Evolutionary conservation across 495 filamentous ascomycete genomes (phyloP).

Genomic region (Penicillium crystallinum): DNA sequence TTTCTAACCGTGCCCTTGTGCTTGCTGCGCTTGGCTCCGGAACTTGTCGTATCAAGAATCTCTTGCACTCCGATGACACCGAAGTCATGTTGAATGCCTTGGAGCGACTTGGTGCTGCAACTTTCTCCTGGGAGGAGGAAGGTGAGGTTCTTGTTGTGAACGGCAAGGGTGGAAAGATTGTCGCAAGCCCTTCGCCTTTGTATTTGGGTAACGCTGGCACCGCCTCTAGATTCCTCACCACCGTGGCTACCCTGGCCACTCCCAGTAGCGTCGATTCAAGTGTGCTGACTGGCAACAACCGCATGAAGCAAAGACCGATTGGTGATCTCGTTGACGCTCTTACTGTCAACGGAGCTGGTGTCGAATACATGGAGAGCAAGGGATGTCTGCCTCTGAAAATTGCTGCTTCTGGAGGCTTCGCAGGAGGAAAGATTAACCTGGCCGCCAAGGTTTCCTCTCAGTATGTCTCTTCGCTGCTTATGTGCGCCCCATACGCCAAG

Average conservation of each 20-base stretch:
- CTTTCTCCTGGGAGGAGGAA: constrained; percentile 89
- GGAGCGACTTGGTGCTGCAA: constrained; percentile 76
- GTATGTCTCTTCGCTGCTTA: constrained; percentile 92
- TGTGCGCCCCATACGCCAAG: constrained; percentile 96
- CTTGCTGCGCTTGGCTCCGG: constrained; percentile 88
- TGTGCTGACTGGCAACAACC: constrained; percentile 84
- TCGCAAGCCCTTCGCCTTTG: constrained; percentile 67
- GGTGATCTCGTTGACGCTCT: constrained; percentile 91
- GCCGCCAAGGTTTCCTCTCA: constrained; percentile 94
- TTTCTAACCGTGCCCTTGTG: constrained; percentile 91
- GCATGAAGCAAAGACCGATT: constrained; percentile 96
- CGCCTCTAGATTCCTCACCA: constrained; percentile 91
- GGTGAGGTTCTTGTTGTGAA: constrained; percentile 85
- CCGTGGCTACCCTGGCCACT: constrained; percentile 79
- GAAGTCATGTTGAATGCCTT: constrained; percentile 95
- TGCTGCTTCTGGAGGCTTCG: constrained; percentile 75
- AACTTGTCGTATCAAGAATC: constrained; percentile 79
- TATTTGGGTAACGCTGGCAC: constrained; percentile 98
- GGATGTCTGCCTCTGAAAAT: constrained; percentile 81
- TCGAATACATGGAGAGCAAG: constrained; percentile 75
- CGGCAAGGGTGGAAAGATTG: constrained; percentile 80
- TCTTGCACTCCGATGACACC: constrained; percentile 94
- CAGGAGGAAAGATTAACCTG: constrained; percentile 86
- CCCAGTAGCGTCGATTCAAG: constrained; percentile 59
- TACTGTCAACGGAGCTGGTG: constrained; percentile 70